A percentile compares a stretch with the other conserved stretches of the same genome.
Evolutionary conservation across 257 asterid species (phyloP).

Genomic region (Nicotiana benthamiana): DNA sequence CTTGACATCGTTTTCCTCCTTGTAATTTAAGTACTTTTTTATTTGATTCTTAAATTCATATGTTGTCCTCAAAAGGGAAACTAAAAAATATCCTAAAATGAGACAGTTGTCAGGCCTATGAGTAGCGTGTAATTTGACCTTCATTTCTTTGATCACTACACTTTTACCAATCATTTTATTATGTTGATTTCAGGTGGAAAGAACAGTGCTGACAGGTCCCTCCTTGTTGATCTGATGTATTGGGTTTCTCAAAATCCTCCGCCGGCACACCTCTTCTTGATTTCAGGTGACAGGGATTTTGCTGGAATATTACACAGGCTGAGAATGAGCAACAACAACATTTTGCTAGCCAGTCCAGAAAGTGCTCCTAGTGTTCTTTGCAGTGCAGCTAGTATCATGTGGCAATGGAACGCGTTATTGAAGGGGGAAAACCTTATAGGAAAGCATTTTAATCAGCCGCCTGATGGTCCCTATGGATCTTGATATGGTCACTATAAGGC

Average conservation of each 20-base stretch:
- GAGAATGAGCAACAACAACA: slow-evolving; percentile 84
- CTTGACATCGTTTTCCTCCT: not conserved
- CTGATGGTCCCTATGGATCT: slow-evolving; percentile 82
- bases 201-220: slow-evolving; percentile 91
- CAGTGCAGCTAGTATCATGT: slow-evolving; percentile 93
- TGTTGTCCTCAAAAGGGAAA: not conserved
- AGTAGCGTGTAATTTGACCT: not conserved
- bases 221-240: slow-evolving; percentile 80
- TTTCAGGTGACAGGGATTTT: slow-evolving; percentile 85
- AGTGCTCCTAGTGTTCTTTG: slow-evolving; percentile 57
- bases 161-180: not conserved
- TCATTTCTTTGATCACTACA: not conserved
- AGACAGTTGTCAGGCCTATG: not conserved
- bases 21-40: not conserved
- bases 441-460: slow-evolving; percentile 86
- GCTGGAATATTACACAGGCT: slow-evolving; percentile 71
- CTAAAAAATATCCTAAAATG: not conserved
- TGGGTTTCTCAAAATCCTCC: slow-evolving; percentile 98
- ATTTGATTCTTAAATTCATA: not conserved
- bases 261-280: slow-evolving; percentile 83
- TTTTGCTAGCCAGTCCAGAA: slow-evolving; percentile 67
- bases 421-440: slow-evolving; percentile 69
- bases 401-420: slow-evolving; percentile 82
- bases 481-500: slow-evolving; percentile 79
- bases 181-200: slow-evolving; percentile 54